Evolutionary conservation across 2,329 filamentous ascomycete genomes (phyloP), one percentile per base, ranked within the genome.

Genomic region (Conoideocrella luteorostrata): DNA sequence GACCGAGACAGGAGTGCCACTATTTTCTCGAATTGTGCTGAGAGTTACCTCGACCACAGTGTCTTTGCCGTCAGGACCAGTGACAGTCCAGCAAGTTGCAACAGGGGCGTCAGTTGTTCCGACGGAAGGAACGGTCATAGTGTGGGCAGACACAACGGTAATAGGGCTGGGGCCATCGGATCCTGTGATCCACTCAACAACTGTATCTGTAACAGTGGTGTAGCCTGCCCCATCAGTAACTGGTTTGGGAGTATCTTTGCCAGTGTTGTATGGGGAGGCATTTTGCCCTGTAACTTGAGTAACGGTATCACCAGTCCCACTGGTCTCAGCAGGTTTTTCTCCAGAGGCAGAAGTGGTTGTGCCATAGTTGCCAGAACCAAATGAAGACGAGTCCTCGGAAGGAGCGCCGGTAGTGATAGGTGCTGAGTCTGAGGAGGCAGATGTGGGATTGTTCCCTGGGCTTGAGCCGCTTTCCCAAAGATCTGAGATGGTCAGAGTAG

Each of bases 401-500:
- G 45, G 38, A 20, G 48, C 29, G 13, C 24, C 46, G 41, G 42
- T 47, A 13, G 53, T 44, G 40, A 51, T 41, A 17, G 52, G 42
- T 20, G 45, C 36, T 23, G 42, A 45, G 39, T 30, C 34, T 29
- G 39, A 28, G n/a, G 20, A 28, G 13, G 30, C 41, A 32, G 36
- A 35, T 18, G 12, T 26, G 12, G 46, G 24, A 30, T 28, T 45
- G 20, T 34, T 36, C 5, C 28, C 50, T 35, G 52, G 42, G 7
- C 38, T 43, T 37, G 51, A 43, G 13, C 41, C 45, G n/a, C 39
- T 37, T 13, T 54, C 58, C 60, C 61, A 65, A 23, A 65, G 53
- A 38, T 65, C 59, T 22, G 46, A 41, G 44, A 65, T 52, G 10
- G 63, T 65, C 28, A 65, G 24, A 12, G 63, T 66, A 7, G 63